Conservation (phyloP, 2,329 filamentous ascomycete species). For the Cadophora sp. region DNA sequence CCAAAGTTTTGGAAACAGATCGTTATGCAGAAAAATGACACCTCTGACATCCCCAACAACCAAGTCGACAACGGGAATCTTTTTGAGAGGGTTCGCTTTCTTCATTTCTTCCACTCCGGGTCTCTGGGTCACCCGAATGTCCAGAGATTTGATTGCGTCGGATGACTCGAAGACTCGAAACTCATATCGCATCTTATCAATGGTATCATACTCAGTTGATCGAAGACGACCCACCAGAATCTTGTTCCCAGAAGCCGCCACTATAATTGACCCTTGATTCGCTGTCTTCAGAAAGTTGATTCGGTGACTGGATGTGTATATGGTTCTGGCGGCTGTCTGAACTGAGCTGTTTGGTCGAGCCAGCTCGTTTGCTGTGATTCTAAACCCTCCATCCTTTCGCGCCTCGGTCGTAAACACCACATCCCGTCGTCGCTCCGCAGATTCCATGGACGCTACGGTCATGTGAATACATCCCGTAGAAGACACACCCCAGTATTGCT, state of each 20-base stretch:
- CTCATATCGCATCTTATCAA: conserved; percentile 58
- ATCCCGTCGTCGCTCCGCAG: conserved; percentile 42
- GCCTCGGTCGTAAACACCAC: conserved; percentile 45
- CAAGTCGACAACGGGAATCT: conserved; percentile 66
- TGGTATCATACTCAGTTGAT: conserved; percentile 41
- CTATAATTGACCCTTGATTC: conserved; percentile 62
- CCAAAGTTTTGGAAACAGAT: conserved; percentile 66
- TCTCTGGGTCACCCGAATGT: conserved; percentile 58
- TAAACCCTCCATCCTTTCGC: conserved; percentile 42
- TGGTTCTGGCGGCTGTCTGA: conserved; percentile 43
- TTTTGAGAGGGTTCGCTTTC: conserved; percentile 43
- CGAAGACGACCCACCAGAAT: conserved; percentile 66
- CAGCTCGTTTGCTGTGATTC: conserved; percentile 45
- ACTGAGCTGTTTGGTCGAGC: conserved; percentile 42
- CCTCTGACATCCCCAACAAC: conserved; percentile 80
- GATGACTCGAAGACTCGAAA: conserved; percentile 65
- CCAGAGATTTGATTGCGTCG: conserved; percentile 71
- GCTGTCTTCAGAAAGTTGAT: conserved; percentile 58
- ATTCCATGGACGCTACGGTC: conserved; percentile 46
- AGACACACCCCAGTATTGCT: conserved; percentile 49
- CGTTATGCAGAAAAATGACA: conserved; percentile 80
- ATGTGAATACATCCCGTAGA: conserved; percentile 45
- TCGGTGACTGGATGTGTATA: conserved; percentile 49
- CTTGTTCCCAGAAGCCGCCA: conserved; percentile 58
- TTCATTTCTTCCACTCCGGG: conserved; percentile 25